Percentiles rank a stretch among this genome's conserved stretches.
Evolutionary conservation across 805 yeast genomes (phyloP).

Genomic region (Candida pseudoglaebosa): DNA sequence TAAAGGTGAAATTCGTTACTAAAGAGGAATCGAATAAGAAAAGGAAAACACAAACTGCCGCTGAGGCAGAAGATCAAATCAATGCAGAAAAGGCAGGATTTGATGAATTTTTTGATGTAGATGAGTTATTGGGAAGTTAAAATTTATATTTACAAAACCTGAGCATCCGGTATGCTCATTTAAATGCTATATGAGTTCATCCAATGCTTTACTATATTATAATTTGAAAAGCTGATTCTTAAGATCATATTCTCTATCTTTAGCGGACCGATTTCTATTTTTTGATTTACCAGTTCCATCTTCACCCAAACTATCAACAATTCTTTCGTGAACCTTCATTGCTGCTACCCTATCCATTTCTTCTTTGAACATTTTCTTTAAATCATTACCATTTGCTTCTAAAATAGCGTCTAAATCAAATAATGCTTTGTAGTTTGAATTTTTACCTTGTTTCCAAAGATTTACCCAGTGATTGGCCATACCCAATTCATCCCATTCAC

Average conservation of each 20-base stretch:
- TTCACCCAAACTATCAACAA: slow-evolving; percentile 33
- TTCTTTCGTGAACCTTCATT: slow-evolving; percentile 25
- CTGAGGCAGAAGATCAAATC: slow-evolving; percentile 1
- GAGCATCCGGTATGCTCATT: slow-evolving; percentile 2
- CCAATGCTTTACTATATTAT: too few relatives aligned
- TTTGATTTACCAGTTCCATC: slow-evolving; percentile 36
- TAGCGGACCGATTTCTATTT: slow-evolving; percentile 38
- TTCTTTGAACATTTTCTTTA: slow-evolving; percentile 19
- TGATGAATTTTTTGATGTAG: slow-evolving; percentile 10
- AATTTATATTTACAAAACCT: not conserved
- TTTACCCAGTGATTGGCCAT: slow-evolving; percentile 63
- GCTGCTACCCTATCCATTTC: slow-evolving; percentile 27
- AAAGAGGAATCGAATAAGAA: slow-evolving; percentile 16
- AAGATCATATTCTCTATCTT: slow-evolving; percentile 40
- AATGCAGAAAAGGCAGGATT: slow-evolving; percentile 6
- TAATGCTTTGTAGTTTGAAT: slow-evolving; percentile 23
- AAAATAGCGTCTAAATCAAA: slow-evolving; percentile 34
- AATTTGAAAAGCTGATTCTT: slow-evolving; percentile 36
- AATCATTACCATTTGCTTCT: slow-evolving; percentile 22
- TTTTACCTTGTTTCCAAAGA: slow-evolving; percentile 56
- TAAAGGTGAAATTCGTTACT: slow-evolving; percentile 21
- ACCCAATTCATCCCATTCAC: slow-evolving; percentile 49
- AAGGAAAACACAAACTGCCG: slow-evolving; percentile 1
- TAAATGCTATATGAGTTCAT: too few relatives aligned
- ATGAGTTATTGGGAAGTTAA: slow-evolving; percentile 7